A percentile compares a stretch with the other conserved stretches of the same genome.
phyloP scores from a whole-genome alignment of 2,329 filamentous ascomycete species.

The Coniochaeta sp. region DNA sequence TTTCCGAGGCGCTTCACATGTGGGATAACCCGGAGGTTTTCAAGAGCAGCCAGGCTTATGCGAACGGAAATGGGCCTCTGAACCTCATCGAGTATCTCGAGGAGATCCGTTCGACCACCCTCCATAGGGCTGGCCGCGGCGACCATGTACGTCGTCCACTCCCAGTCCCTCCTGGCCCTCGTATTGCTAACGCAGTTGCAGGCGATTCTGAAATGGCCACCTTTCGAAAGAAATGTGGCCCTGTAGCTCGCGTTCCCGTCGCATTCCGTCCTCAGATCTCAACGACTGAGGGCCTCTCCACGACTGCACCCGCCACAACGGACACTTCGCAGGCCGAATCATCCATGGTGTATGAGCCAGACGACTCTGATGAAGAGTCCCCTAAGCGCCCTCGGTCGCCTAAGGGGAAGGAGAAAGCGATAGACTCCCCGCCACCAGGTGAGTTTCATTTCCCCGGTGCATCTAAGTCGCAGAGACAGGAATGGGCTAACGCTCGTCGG shows the following conservation, averaged over 20 bases:
- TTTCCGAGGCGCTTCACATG: not conserved
- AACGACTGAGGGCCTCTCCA: not conserved
- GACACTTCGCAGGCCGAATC: not conserved
- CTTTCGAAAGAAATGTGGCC: not conserved
- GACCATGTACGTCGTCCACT: not conserved
- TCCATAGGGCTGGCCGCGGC: not conserved
- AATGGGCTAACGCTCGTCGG: not conserved
- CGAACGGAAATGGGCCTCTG: not conserved
- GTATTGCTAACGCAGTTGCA: not conserved
- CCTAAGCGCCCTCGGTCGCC: not conserved
- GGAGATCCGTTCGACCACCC: not conserved
- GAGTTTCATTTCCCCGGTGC: not conserved
- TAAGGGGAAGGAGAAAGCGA: not conserved
- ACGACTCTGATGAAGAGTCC: not conserved
- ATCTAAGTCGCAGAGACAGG: not conserved
- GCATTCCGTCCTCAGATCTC: not conserved
- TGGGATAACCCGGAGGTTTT: not conserved
- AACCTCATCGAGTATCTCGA: not conserved
- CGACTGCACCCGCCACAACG: not conserved
- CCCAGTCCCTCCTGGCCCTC: not conserved
- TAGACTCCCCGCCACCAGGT: not conserved
- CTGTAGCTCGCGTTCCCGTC: not conserved
- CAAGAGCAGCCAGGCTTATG: not conserved
- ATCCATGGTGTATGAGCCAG: not conserved
- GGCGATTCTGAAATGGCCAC: not conserved